Base-by-base conservation (phyloP, 768 basidiomycete genomes). In the Russula sp. region DNA sequence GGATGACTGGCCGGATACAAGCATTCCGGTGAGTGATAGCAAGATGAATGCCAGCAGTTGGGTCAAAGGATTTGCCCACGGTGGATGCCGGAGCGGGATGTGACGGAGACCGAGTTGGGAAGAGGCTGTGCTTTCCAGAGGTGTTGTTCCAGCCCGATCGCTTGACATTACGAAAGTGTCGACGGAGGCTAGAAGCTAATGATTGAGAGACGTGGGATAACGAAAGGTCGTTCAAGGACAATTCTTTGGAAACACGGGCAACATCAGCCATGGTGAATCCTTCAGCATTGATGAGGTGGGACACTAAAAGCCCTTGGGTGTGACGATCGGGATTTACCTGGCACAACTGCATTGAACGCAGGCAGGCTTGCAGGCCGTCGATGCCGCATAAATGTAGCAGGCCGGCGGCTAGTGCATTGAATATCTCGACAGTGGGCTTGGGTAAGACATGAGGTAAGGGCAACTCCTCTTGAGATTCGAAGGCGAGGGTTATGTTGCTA, bases 381-480 rank as follows among this genome's bases (percentile, higher is more conserved):
- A 90, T 73, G 46, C 87, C 87, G 63, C 77, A 77, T 46, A 75
- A 73, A 26, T 70, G 72, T 60, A 89, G 72, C 24, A 83, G 65
- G 44, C 83, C 83, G 56, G 76, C 75, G 14, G 90, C 74, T 22
- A 88, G 73, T 22, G 84, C 78, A 71, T 92, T 90, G 76, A 89
- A 83, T 30, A 89, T 69, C 36, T 73, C 67, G 58, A 75, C 74
- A 28, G 78, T 76, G 26, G 76, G 68, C 18, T 65, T 58, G 32
- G 64, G 60, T 30, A 66, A 51, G 66, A 64, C 26, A 22, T 59
- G 66, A 49, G 66, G 62, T 6, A 68, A 28, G 60, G 62, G 49
- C 32, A 64, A 5, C n/a, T 24, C 24, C 13, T 48, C 60, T 58
- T 28, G 44, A 34, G 22, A 58, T 6, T 51, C 62, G 34, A 28